These are phyloP conservation scores for Calonectria pteridis DNA, from an alignment of 2,329 filamentous ascomycete genomes.

Conservation along the genomic window DNA sequence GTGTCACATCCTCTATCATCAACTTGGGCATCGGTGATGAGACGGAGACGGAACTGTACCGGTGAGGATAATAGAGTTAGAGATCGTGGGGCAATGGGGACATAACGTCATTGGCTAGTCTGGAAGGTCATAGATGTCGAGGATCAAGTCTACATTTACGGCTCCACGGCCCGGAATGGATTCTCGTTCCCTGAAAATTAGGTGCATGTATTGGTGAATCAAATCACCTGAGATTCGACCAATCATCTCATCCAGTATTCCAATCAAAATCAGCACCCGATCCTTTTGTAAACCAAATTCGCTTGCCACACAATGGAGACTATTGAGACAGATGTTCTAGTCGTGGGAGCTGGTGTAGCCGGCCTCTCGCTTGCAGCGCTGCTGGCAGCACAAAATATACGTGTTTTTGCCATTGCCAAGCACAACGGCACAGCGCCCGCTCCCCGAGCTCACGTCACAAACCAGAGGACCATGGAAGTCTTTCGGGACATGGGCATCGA, in stretches of 20 bases:
- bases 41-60: neutral
- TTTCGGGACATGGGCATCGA: neutral
- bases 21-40: neutral
- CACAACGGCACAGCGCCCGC: neutral
- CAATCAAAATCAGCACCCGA: neutral
- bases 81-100: neutral
- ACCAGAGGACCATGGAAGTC: slow-evolving; percentile 3
- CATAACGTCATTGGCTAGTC: neutral
- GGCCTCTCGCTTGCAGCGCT: neutral
- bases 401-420: neutral
- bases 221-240: neutral
- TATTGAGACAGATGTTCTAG: neutral
- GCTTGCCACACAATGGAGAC: neutral
- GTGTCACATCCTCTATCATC: neutral
- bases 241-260: neutral
- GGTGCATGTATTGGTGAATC: neutral
- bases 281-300: no score
- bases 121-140: neutral
- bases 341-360: neutral
- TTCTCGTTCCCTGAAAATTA: neutral
- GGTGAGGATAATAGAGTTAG: neutral
- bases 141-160: neutral
- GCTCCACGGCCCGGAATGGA: neutral
- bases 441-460: neutral
- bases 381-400: neutral